These are phyloP conservation scores for Paraphaeosphaeria minitans DNA, from an alignment of 2,329 filamentous ascomycete genomes.

Conservation along the genomic window DNA sequence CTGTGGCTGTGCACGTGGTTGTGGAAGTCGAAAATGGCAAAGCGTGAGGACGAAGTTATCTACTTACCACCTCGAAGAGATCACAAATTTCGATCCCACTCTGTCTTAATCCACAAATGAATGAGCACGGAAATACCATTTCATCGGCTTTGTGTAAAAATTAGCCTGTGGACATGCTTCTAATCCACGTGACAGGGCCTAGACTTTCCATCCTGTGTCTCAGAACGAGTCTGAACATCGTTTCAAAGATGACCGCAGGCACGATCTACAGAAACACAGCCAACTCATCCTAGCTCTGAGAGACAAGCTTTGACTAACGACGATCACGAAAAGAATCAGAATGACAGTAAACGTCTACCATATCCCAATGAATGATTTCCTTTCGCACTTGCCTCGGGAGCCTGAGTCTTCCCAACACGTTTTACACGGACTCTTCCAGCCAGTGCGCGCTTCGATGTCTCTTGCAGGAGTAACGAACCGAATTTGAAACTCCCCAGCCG, in stretches of 20 bases:
- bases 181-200: background rate
- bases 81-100: background rate
- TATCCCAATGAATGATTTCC: background rate
- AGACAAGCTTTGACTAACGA: background rate
- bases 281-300: background rate
- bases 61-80: background rate
- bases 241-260: conserved; percentile 1
- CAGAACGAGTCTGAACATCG: conserved; percentile 4
- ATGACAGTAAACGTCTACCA: background rate
- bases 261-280: conserved; percentile 3
- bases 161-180: background rate
- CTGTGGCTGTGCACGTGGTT: background rate
- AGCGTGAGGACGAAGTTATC: background rate
- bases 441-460: background rate
- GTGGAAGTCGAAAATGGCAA: background rate
- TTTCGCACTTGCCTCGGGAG: background rate
- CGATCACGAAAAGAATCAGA: background rate
- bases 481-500: conserved; percentile 4
- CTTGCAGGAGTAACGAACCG: background rate
- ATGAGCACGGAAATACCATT: background rate
- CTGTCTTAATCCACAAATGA: background rate
- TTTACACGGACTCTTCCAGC: background rate
- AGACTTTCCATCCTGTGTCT: background rate
- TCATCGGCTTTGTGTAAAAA: background rate
- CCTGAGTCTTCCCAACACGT: background rate